Percentiles rank a stretch among this genome's conserved stretches.
These are phyloP conservation scores for Aspergillus homomorphus DNA, from an alignment of 495 filamentous ascomycete genomes.

Conservation along the genomic window DNA sequence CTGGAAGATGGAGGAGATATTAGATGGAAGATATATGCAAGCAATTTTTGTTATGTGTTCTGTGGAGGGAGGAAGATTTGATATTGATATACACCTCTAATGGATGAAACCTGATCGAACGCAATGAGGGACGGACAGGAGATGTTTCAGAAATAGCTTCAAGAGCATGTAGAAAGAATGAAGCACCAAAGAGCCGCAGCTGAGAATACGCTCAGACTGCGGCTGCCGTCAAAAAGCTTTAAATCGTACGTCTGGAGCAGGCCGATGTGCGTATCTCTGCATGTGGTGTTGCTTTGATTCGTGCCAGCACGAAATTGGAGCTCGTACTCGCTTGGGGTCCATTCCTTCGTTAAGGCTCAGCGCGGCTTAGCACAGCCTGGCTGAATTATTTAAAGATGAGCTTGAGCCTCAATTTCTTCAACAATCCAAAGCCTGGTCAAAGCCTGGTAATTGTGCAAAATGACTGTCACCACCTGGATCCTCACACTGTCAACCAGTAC, in stretches of 20 bases:
- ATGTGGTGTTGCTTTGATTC: neutral
- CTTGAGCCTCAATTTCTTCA: neutral
- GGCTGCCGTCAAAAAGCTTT: neutral
- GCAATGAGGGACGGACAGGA: too few species aligned
- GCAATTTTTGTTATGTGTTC: too few species aligned
- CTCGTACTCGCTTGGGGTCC: neutral
- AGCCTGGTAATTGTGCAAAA: too few species aligned
- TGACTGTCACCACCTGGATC: neutral
- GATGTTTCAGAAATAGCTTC: neutral
- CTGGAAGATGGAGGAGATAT: neutral
- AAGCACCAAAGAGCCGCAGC: too few species aligned
- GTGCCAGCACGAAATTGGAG: neutral
- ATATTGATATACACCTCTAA: too few species aligned
- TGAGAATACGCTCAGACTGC: too few species aligned
- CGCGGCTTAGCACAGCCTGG: neutral
- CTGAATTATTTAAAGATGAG: neutral
- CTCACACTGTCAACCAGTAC: conserved; percentile 1
- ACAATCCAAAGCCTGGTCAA: neutral
- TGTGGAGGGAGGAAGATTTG: too few species aligned
- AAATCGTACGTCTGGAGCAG: neutral
- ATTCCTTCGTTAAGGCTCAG: too few species aligned
- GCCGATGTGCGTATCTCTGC: neutral
- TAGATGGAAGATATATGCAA: too few species aligned
- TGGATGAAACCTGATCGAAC: too few species aligned
- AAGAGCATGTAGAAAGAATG: too few species aligned